phyloP scores from a whole-genome alignment of 179 eudicot genomes.

The Carnegiea gigantea region DNA sequence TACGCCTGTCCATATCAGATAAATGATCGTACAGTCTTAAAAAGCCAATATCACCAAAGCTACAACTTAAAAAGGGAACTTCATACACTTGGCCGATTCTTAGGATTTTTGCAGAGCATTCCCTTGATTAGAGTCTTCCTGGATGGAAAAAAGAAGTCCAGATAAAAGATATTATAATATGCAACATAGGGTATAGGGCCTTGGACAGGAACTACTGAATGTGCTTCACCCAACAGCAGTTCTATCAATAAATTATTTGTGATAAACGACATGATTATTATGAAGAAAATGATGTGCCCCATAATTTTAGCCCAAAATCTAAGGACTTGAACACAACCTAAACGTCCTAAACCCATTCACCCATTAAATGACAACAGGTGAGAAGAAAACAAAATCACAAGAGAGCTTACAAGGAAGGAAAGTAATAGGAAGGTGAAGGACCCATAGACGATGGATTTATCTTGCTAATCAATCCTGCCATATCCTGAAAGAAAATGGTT shows the following conservation, averaged over 20 bases:
- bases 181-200: not conserved
- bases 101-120: constrained; percentile 95
- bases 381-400: too few species aligned
- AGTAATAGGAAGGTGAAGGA: not conserved
- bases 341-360: too few species aligned
- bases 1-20: constrained; percentile 59
- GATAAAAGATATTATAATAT: too few species aligned
- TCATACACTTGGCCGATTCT: constrained; percentile 92
- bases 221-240: too few species aligned
- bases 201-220: not conserved
- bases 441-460: not conserved
- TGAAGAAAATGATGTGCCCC: too few species aligned
- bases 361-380: not conserved
- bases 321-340: too few species aligned
- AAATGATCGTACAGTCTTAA: constrained; percentile 2
- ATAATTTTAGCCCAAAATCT: too few species aligned
- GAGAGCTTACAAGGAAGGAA: not conserved
- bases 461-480: too few species aligned
- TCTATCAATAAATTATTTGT: too few species aligned
- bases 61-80: too few species aligned
- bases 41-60: not conserved
- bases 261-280: too few species aligned
- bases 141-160: constrained; percentile 3
- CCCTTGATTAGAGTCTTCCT: constrained; percentile 83
- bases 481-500: too few species aligned